Evolutionary conservation across 768 basidiomycete genomes (phyloP), one percentile per base, ranked within the genome.

Genomic region (Tylopilus felleus): DNA sequence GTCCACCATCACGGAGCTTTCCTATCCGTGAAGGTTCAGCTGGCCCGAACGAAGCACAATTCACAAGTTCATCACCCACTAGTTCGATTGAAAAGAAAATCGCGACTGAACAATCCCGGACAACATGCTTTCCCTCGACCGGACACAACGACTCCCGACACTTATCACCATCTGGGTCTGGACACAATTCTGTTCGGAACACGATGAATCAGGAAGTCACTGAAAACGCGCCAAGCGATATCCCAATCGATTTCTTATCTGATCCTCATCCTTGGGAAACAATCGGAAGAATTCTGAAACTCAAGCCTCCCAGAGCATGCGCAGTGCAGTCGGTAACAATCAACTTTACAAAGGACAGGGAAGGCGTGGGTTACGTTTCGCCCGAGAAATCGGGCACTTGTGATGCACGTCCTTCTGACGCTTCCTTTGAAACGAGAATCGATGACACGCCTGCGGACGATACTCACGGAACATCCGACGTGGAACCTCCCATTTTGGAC

Each of bases 221-320:
- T 17, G 31, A 38, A 29, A 50, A 55, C 19, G 7, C 27, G n/a
- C 39, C 33, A 38, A n/a, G 23, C 13, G 22, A 42, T 19, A 33
- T 58, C 39, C 56, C 58, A 21, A 46, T 71, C 17, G 56, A 69
- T 52, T 60, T 71, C 53, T 53, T 69, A 25, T 58, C 62, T n/a
- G 68, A 70, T 50, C 68, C 68, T 5, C 58, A 66, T 44, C 68
- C 68, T 14, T 70, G 68, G 68, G 59, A 61, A 43, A 64, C 68
- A 21, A 71, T 70, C n/a, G 62, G 60, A 25, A 64, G 27, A 25
- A 66, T 71, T 4, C 44, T 69, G 21, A 49, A 59, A n/a, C 57
- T 69, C 39, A 3, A 53, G 25, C 47, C 49, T 51, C 25, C 41
- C 3, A 29, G 45, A 35, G 39, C 35, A 48, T 40, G 38, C 10